Percentiles rank a stretch among this genome's conserved stretches.
Evolutionary conservation across 257 asterid genomes (phyloP).

Genomic region (Orobanche coerulescens): DNA sequence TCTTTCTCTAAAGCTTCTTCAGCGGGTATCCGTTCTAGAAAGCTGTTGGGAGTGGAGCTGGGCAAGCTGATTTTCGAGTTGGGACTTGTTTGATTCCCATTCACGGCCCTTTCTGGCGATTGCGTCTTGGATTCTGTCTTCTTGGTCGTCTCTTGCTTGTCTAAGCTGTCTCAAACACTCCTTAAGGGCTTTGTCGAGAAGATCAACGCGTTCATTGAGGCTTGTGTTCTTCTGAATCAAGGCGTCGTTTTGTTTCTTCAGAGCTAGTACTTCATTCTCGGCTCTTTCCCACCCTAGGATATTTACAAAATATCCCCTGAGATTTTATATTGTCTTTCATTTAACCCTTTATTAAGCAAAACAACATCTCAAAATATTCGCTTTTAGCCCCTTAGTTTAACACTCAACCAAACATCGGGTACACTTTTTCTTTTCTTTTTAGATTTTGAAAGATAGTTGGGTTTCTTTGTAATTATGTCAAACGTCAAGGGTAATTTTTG

Average conservation of each 20-base stretch:
- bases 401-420: no score
- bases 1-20: constrained; percentile 55
- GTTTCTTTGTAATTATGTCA: no score
- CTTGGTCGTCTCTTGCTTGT: constrained; percentile 73
- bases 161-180: constrained; percentile 90
- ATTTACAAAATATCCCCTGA: no score
- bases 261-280: constrained; percentile 58
- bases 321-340: no score
- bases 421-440: no score
- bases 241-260: constrained; percentile 61
- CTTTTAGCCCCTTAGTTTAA: no score
- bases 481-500: no score
- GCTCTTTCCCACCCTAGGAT: constrained; percentile 92
- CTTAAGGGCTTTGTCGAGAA: constrained; percentile 86
- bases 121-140: constrained; percentile 42
- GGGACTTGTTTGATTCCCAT: constrained; percentile 48
- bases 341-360: no score
- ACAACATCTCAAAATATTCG: no score
- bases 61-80: constrained; percentile 45
- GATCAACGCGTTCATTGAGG: constrained; percentile 66
- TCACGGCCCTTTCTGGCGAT: constrained; percentile 34
- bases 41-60: constrained; percentile 46
- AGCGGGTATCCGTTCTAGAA: constrained; percentile 37
- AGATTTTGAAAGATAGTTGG: no score
- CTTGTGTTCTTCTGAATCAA: constrained; percentile 40